A percentile compares a stretch with the other conserved stretches of the same genome.
Conservation (phyloP, 768 basidiomycete genomes). For the Lanmaoa pseudosensibilis region DNA sequence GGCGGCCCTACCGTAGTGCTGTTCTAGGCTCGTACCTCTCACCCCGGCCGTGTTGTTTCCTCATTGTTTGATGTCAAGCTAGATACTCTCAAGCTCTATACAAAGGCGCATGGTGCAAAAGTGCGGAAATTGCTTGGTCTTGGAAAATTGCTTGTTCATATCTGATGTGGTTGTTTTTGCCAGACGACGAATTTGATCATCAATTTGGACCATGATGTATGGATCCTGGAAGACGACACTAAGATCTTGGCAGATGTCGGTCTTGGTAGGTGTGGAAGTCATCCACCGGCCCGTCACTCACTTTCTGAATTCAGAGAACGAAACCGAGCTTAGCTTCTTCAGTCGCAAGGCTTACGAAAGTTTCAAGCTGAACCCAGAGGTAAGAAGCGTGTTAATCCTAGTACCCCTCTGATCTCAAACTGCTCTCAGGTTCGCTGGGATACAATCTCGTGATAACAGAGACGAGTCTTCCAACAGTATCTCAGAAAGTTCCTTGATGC, state of each 20-base stretch:
- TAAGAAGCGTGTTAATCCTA: conserved; percentile 26
- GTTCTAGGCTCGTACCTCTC: conserved; percentile 54
- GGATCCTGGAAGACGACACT: conserved; percentile 75
- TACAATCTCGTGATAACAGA: conserved; percentile 9
- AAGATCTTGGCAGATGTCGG: conserved; percentile 68
- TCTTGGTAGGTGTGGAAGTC: conserved; percentile 59
- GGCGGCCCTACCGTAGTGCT: conserved; percentile 84
- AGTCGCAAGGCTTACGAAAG: conserved; percentile 69
- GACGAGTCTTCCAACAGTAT: neutral
- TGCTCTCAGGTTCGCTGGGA: conserved; percentile 32
- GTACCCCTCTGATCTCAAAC: neutral
- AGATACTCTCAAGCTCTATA: conserved; percentile 96
- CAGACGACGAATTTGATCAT: conserved; percentile 98
- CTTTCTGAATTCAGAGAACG: conserved; percentile 66
- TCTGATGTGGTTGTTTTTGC: neutral
- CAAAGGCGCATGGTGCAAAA: conserved; percentile 93
- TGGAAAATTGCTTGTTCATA: neutral
- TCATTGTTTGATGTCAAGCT: conserved; percentile 6
- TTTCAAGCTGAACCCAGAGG: conserved; percentile 85
- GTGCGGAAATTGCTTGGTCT: conserved; percentile 36
- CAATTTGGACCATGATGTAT: conserved; percentile 93
- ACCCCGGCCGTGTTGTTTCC: neutral
- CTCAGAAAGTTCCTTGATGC: conserved; percentile 14
- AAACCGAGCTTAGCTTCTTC: conserved; percentile 94
- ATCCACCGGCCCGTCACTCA: neutral